phyloP scores from a whole-genome alignment of 352 stramenopile species.

The Halophytophthora batemanensis region DNA sequence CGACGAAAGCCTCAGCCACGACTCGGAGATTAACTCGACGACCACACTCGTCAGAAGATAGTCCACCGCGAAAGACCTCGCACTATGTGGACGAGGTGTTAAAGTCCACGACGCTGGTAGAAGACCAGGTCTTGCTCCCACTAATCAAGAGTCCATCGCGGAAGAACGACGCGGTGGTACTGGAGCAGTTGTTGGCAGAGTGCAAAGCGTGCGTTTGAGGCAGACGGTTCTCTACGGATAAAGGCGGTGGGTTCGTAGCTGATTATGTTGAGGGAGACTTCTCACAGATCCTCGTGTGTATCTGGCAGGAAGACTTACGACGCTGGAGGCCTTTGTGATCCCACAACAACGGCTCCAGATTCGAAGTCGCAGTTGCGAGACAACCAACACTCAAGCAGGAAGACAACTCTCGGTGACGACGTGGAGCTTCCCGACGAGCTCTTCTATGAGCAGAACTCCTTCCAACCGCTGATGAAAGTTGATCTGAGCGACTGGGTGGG shows the following conservation, averaged over 20 bases:
- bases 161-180: constrained; percentile 32
- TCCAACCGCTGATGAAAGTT: constrained; percentile 28
- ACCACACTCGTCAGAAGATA: constrained; percentile 19
- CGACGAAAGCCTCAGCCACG: not conserved
- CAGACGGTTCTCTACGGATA: not conserved
- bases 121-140: constrained; percentile 30
- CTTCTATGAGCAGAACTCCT: constrained; percentile 62
- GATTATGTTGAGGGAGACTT: not conserved
- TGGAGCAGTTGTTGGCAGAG: constrained; percentile 42
- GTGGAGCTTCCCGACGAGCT: constrained; percentile 37
- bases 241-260: not conserved
- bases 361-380: constrained; percentile 4
- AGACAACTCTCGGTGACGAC: not conserved
- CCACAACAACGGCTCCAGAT: not conserved
- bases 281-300: constrained; percentile 12
- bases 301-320: constrained; percentile 13
- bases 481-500: constrained; percentile 53
- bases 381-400: constrained; percentile 47
- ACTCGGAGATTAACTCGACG: constrained; percentile 3
- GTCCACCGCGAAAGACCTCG: constrained; percentile 13
- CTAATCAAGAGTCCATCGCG: constrained; percentile 21
- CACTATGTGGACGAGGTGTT: constrained; percentile 11
- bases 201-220: constrained; percentile 35
- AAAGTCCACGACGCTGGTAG: constrained; percentile 17
- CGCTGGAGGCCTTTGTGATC: not conserved